These are phyloP conservation scores for Bimuria novae-zelandiae DNA, from an alignment of 2,329 filamentous ascomycete species.

Conservation along the genomic window DNA sequence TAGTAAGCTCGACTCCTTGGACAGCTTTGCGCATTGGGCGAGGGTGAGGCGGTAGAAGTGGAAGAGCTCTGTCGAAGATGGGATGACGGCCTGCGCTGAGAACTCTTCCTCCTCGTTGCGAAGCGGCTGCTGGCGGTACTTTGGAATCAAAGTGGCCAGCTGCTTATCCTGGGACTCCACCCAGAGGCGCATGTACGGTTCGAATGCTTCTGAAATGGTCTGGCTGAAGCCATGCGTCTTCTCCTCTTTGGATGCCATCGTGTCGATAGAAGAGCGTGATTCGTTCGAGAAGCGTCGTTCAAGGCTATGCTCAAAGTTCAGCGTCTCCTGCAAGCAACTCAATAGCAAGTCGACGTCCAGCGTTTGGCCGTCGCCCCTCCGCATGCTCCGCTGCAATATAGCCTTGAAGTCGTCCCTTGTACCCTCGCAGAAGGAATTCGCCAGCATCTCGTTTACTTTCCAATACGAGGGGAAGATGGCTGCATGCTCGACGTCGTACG, in stretches of 20 bases:
- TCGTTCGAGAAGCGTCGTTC: slow-evolving; percentile 80
- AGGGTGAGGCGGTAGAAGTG: slow-evolving; percentile 94
- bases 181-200: slow-evolving; percentile 96
- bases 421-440: slow-evolving; percentile 91
- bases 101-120: slow-evolving; percentile 89
- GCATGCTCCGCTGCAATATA: slow-evolving; percentile 86
- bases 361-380: slow-evolving; percentile 73
- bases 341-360: slow-evolving; percentile 89
- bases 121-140: slow-evolving; percentile 81
- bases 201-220: slow-evolving; percentile 93
- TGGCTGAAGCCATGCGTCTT: slow-evolving; percentile 80
- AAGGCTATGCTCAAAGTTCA: slow-evolving; percentile 93
- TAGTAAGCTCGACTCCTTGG: slow-evolving; percentile 82
- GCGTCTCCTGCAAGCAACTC: slow-evolving; percentile 88
- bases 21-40: slow-evolving; percentile 94
- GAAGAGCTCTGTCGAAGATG: slow-evolving; percentile 94
- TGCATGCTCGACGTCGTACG: slow-evolving; percentile 91
- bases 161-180: slow-evolving; percentile 95
- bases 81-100: slow-evolving; percentile 83
- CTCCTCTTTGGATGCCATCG: slow-evolving; percentile 78
- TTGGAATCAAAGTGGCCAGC: slow-evolving; percentile 80
- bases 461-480: slow-evolving; percentile 84
- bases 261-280: slow-evolving; percentile 84
- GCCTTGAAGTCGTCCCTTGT: slow-evolving; percentile 94
- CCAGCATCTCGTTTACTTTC: slow-evolving; percentile 87